phyloP scores from a whole-genome alignment of 2,329 filamentous ascomycete genomes.

The Penicillium concentricum region DNA sequence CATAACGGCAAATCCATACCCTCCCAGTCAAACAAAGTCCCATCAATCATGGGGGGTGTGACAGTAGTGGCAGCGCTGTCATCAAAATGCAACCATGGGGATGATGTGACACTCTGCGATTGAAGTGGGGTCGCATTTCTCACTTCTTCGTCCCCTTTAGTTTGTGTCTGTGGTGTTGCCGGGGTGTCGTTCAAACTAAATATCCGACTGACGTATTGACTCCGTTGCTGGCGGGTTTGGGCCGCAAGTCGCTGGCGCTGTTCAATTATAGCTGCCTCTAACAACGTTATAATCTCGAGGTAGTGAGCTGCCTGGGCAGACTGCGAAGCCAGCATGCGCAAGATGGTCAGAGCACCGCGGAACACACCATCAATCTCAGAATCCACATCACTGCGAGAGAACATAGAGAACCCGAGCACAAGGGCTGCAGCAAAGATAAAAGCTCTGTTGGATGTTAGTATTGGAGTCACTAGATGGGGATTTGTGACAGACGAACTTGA shows the following conservation, averaged over 20 bases:
- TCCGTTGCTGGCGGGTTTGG: conserved; percentile 30
- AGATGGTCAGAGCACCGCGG: conserved; percentile 50
- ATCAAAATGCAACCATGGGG: conserved; percentile 17
- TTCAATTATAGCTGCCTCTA: conserved; percentile 48
- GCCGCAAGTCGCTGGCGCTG: conserved; percentile 37
- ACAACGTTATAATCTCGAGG: conserved; percentile 53
- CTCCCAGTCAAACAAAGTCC: conserved; percentile 29
- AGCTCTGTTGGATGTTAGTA: conserved; percentile 37
- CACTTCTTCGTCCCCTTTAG: not conserved
- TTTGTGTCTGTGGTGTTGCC: conserved; percentile 8
- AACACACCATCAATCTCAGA: conserved; percentile 47
- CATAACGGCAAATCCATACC: conserved; percentile 36
- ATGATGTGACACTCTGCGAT: conserved; percentile 9
- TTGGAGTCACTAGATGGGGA: not conserved
- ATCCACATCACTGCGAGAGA: conserved; percentile 50
- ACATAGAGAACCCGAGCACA: conserved; percentile 57
- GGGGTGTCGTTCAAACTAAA: conserved; percentile 31
- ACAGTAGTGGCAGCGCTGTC: conserved; percentile 7
- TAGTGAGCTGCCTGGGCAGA: conserved; percentile 60
- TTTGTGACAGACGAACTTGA: conserved; percentile 49
- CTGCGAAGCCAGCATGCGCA: conserved; percentile 49
- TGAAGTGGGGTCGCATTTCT: conserved; percentile 1
- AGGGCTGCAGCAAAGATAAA: conserved; percentile 58
- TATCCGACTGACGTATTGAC: conserved; percentile 38
- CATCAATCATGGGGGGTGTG: conserved; percentile 18